A percentile compares a stretch with the other conserved stretches of the same genome.
phyloP scores from a whole-genome alignment of 2,329 filamentous ascomycete species.

The Ceratocystis albifundus region DNA sequence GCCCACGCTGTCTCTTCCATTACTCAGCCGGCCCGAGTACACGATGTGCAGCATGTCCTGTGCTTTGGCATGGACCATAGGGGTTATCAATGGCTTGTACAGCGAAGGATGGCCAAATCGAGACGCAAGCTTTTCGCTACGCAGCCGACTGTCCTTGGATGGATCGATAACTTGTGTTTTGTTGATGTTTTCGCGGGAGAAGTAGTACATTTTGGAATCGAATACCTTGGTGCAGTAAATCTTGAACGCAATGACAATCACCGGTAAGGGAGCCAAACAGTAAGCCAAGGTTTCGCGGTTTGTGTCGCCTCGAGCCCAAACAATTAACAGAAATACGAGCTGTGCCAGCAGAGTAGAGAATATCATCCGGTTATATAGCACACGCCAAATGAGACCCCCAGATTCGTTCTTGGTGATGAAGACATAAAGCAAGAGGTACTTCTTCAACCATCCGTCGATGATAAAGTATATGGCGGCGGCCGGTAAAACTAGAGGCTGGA shows the following conservation, averaged over 20 bases:
- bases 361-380: constrained; percentile 83
- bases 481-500: constrained; percentile 79
- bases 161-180: constrained; percentile 24
- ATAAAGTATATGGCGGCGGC: constrained; percentile 82
- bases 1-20: constrained; percentile 42
- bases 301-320: constrained; percentile 57
- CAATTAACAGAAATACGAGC: constrained; percentile 62
- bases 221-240: constrained; percentile 65
- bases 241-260: constrained; percentile 76
- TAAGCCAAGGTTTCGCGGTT: constrained; percentile 47
- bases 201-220: constrained; percentile 71
- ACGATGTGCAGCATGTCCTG: constrained; percentile 77
- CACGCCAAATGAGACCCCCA: constrained; percentile 82
- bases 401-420: constrained; percentile 96
- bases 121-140: constrained; percentile 58
- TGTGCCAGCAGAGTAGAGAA: constrained; percentile 72
- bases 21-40: constrained; percentile 67
- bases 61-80: constrained; percentile 88
- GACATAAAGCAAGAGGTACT: constrained; percentile 87
- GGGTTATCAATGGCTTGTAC: constrained; percentile 79
- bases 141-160: constrained; percentile 35
- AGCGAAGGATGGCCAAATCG: constrained; percentile 85
- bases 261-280: constrained; percentile 59
- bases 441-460: constrained; percentile 82
- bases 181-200: constrained; percentile 47